Evolutionary conservation across 1,284 basidiomycete species (phyloP).

Genomic region (Marasmius sp.): DNA sequence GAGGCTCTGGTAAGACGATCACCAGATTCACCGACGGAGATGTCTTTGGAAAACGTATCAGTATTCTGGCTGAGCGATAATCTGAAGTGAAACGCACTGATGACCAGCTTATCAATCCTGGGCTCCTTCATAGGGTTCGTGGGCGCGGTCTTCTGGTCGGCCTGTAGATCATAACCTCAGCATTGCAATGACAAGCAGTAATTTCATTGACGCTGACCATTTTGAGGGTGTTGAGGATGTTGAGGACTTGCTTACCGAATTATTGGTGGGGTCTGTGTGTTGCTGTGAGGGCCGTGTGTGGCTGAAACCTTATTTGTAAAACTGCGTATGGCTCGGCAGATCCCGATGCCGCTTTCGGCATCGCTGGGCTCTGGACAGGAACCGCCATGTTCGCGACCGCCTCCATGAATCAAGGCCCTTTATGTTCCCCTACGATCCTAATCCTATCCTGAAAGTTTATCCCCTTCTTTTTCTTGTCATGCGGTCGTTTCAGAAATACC

Average conservation of each 20-base stretch:
- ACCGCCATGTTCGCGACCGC: too few relatives aligned
- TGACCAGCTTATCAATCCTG: conserved; percentile 98
- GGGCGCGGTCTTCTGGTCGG: conserved; percentile 87
- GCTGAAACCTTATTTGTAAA: conserved; percentile 46
- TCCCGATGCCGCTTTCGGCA: conserved; percentile 5
- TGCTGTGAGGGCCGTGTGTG: conserved; percentile 24
- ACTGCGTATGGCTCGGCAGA: conserved; percentile 32
- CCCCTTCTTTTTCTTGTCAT: too few relatives aligned
- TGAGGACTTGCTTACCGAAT: background rate
- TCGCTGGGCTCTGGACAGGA: background rate
- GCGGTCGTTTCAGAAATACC: too few relatives aligned
- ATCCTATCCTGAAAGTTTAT: too few relatives aligned
- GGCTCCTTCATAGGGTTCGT: conserved; percentile 96
- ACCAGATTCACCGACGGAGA: conserved; percentile 99
- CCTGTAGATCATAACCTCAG: conserved; percentile 42
- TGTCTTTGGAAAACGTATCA: conserved; percentile 60
- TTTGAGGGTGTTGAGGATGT: conserved; percentile 5
- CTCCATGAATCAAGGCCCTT: too few relatives aligned
- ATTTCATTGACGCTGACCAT: conserved; percentile 31
- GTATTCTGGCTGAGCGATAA: background rate
- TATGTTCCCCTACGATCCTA: too few relatives aligned
- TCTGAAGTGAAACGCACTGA: conserved; percentile 70
- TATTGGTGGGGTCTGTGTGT: background rate
- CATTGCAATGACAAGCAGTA: conserved; percentile 11
- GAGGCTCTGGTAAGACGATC: conserved; percentile 98